Conservation (phyloP, 306 rosid genomes). For the Cucurbita pepo region DNA sequence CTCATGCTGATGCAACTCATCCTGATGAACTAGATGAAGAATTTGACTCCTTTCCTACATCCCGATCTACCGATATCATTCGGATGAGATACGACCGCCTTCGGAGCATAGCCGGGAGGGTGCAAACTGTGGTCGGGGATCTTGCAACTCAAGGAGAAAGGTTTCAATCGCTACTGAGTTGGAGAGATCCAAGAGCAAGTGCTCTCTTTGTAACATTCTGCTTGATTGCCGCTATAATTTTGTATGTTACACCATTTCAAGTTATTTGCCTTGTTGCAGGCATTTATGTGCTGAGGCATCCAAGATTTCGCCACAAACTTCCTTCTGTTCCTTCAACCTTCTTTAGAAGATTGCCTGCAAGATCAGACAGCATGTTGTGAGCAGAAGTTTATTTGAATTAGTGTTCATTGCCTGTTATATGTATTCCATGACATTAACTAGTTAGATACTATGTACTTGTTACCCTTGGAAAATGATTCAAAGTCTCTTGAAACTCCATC, state of each 20-base stretch:
- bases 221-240: slow-evolving; percentile 51
- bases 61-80: slow-evolving; percentile 35
- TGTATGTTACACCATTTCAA: slow-evolving; percentile 82
- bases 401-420: background rate
- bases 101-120: slow-evolving; percentile 77
- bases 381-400: background rate
- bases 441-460: background rate
- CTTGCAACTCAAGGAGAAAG: slow-evolving; percentile 90
- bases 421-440: background rate
- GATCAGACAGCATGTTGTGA: slow-evolving; percentile 75
- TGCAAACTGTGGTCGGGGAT: slow-evolving; percentile 73
- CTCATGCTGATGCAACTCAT: slow-evolving; percentile 70
- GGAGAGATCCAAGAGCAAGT: slow-evolving; percentile 94
- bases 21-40: slow-evolving; percentile 82
- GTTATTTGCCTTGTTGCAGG: slow-evolving; percentile 44
- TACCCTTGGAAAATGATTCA: background rate
- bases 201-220: slow-evolving; percentile 50
- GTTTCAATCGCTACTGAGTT: slow-evolving; percentile 57
- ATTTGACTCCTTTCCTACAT: slow-evolving; percentile 72
- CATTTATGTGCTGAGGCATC: slow-evolving; percentile 56
- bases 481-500: background rate
- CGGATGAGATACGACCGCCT: slow-evolving; percentile 75
- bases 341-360: slow-evolving; percentile 76
- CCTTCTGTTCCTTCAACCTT: slow-evolving; percentile 72
- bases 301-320: slow-evolving; percentile 56